phyloP scores from a whole-genome alignment of 805 yeast genomes.

The Millerago galiae region DNA sequence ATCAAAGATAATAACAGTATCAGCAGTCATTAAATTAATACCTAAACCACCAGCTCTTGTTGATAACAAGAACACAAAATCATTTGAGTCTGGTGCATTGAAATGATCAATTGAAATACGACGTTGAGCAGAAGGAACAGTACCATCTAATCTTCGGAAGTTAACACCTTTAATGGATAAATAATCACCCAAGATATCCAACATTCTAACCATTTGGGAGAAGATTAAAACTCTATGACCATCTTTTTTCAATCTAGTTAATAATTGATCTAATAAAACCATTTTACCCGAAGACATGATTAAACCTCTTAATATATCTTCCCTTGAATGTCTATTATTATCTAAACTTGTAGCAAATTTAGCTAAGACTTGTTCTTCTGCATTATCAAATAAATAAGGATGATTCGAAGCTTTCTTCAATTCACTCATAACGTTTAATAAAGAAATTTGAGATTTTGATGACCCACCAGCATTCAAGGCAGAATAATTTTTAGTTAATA shows the following conservation, averaged over 20 bases:
- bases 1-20: conserved; percentile 95
- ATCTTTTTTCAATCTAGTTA: conserved; percentile 79
- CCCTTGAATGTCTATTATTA: conserved; percentile 47
- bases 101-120: conserved; percentile 94
- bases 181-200: conserved; percentile 93
- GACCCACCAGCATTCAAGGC: conserved; percentile 79
- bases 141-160: conserved; percentile 94
- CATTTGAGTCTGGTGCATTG: conserved; percentile 88
- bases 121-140: conserved; percentile 89
- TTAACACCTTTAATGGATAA: conserved; percentile 77
- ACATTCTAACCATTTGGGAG: conserved; percentile 95
- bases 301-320: conserved; percentile 78
- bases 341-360: conserved; percentile 48
- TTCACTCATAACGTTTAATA: conserved; percentile 90
- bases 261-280: conserved; percentile 88
- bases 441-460: conserved; percentile 70
- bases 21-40: conserved; percentile 98
- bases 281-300: conserved; percentile 98
- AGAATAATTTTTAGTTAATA: conserved; percentile 83
- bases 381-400: conserved; percentile 91
- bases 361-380: conserved; percentile 73
- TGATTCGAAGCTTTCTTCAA: conserved; percentile 96
- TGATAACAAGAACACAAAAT: conserved; percentile 81
- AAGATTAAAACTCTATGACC: conserved; percentile 95
- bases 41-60: conserved; percentile 99